Conservation (phyloP, 371 early-diverging fungal species). For the Conidiobolus incongruus region DNA sequence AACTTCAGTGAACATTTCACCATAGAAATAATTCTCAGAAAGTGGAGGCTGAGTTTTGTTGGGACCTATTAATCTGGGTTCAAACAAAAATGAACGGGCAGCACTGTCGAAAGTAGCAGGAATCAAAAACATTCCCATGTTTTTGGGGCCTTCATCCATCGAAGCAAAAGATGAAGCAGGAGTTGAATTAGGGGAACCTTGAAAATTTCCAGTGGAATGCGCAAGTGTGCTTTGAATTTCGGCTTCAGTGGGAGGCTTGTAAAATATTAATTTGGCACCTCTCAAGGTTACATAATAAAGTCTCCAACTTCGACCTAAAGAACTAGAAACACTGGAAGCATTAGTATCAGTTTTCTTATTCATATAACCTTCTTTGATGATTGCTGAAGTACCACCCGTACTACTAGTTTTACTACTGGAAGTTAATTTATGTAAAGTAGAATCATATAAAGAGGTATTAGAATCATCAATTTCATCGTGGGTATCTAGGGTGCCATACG, state of each 20-base stretch:
- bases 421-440: background rate
- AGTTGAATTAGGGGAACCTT: conserved; percentile 9
- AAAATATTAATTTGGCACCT: conserved; percentile 63
- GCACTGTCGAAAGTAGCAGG: conserved; percentile 25
- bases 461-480: background rate
- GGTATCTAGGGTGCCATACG: background rate
- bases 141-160: conserved; percentile 1
- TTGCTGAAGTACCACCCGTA: background rate
- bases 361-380: conserved; percentile 27
- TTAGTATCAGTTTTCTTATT: conserved; percentile 36
- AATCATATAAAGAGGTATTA: background rate
- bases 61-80: conserved; percentile 16
- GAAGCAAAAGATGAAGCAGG: conserved; percentile 7
- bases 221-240: conserved; percentile 26
- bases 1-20: conserved; percentile 35
- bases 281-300: conserved; percentile 45
- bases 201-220: conserved; percentile 15
- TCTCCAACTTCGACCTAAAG: conserved; percentile 53
- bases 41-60: conserved; percentile 8
- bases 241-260: conserved; percentile 39
- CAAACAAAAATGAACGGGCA: conserved; percentile 22
- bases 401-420: background rate
- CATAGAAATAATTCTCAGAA: conserved; percentile 24
- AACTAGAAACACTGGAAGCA: conserved; percentile 18
- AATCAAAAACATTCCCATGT: conserved; percentile 20